These are phyloP conservation scores for Plasmodium cynomolgi DNA, from an alignment of 169 alveolate species.

Conservation along the genomic window DNA sequence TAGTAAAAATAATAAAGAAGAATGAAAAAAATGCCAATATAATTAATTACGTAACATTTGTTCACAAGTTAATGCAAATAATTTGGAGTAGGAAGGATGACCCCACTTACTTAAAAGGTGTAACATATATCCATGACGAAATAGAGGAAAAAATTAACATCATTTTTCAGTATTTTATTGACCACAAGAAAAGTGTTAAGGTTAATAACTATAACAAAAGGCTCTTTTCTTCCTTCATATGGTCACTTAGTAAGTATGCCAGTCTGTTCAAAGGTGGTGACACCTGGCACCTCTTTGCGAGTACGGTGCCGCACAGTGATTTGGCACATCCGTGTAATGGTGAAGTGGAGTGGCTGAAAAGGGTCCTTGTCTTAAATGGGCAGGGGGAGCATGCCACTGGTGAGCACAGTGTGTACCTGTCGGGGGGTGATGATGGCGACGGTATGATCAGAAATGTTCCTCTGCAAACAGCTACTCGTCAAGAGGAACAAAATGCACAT, in stretches of 20 bases:
- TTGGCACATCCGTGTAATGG: neutral
- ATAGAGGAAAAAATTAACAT: slow-evolving; percentile 52
- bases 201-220: slow-evolving; percentile 57
- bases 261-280: neutral
- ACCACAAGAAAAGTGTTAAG: slow-evolving; percentile 10
- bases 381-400: neutral
- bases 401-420: neutral
- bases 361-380: neutral
- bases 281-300: neutral
- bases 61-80: slow-evolving; percentile 66
- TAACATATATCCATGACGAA: slow-evolving; percentile 24
- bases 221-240: slow-evolving; percentile 67
- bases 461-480: neutral
- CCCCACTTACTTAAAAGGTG: slow-evolving; percentile 14
- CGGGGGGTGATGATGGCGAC: neutral
- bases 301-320: neutral
- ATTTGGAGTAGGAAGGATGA: slow-evolving; percentile 11
- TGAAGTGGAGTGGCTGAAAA: neutral
- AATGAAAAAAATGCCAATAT: slow-evolving; percentile 37
- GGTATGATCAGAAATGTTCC: neutral
- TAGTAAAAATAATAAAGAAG: slow-evolving; percentile 48
- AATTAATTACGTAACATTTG: slow-evolving; percentile 56
- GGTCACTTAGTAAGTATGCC: slow-evolving; percentile 69
- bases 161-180: slow-evolving; percentile 28
- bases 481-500: neutral